Evolutionary conservation across 1,139 yeast genomes (phyloP), one percentile per base, ranked within the genome.

Genomic region (Candida sanyaensis): DNA sequence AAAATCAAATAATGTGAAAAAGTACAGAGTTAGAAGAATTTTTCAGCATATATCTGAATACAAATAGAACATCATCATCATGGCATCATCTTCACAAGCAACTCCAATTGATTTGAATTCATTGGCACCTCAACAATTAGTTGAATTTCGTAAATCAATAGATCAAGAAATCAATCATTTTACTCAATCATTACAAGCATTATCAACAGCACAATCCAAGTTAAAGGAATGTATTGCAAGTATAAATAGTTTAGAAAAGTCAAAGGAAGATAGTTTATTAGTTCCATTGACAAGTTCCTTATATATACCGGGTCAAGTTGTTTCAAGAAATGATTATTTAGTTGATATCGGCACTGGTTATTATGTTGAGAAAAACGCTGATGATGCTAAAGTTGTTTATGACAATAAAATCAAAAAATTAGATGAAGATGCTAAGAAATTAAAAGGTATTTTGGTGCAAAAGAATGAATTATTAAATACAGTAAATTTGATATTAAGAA

Each of bases 281-380:
- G 90, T 95, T 1, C 99, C 99, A 6, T 75, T 95, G 55, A 90
- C 98, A 1, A 79, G 92, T 39, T 89, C 97, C 0, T 73, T 93
- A 41, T 93, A 95, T 59, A 87, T 93, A 27, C 96, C 97, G 1
- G 99, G 99, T 2, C 79, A 75, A 51, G 77, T 81, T 48, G 75
- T 77, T 43, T 80, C 85, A 52, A 79, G 79, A 41, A 80, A 85
- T 53, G 83, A 78, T 49, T 93, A 86, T 59, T 76, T 93, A 68
- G 97, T 95, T 13, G 99, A 93, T 63, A 86, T 93, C 38, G 99
- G 99, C 31, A 93, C 99, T 0, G 98, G 98, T 2, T 93, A 93
- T 66, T 93, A 81, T 63, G 95, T 91, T 29, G 97, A 90, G 59
- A 95, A 93, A 68, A 68, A 68, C 49, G 80, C 83, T 0, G 72